Percentiles rank a stretch among this genome's conserved stretches.
phyloP scores from a whole-genome alignment of 805 yeast species.

The Barnettozyma sucrosica region DNA sequence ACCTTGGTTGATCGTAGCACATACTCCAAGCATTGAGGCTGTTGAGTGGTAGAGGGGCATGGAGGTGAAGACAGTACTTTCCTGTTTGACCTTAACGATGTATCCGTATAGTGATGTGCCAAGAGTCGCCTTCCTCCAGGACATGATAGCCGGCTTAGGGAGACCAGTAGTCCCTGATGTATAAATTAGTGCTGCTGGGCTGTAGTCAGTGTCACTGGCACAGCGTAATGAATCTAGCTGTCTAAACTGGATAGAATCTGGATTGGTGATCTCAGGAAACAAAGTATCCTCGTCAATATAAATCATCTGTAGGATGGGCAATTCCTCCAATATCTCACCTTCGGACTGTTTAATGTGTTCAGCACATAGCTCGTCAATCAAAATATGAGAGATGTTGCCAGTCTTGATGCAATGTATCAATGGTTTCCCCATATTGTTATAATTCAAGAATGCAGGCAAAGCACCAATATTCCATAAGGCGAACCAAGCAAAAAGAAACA shows the following conservation, averaged over 20 bases:
- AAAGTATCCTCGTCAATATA: slow-evolving; percentile 49
- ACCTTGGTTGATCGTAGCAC: slow-evolving; percentile 63
- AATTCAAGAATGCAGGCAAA: slow-evolving; percentile 79
- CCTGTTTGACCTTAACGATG: slow-evolving; percentile 51
- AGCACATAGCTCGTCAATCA: slow-evolving; percentile 69
- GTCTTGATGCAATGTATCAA: slow-evolving; percentile 74
- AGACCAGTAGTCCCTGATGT: slow-evolving; percentile 95
- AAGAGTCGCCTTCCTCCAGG: slow-evolving; percentile 78
- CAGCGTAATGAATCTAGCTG: slow-evolving; percentile 54
- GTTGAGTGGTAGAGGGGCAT: slow-evolving; percentile 97
- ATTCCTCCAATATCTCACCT: slow-evolving; percentile 29
- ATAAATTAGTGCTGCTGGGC: slow-evolving; percentile 68
- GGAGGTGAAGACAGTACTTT: slow-evolving; percentile 69
- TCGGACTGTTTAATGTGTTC: slow-evolving; percentile 47
- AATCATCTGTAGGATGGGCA: slow-evolving; percentile 39
- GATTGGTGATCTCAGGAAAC: slow-evolving; percentile 33
- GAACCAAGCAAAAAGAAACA: slow-evolving; percentile 74
- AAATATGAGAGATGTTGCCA: slow-evolving; percentile 56
- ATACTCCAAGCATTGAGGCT: slow-evolving; percentile 79
- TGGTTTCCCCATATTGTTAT: slow-evolving; percentile 67
- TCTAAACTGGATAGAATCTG: slow-evolving; percentile 43
- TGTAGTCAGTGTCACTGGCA: slow-evolving; percentile 48
- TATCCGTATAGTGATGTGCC: slow-evolving; percentile 68
- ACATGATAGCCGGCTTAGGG: slow-evolving; percentile 90
- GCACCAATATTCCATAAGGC: slow-evolving; percentile 93